These are phyloP conservation scores for Fusarium begoniae DNA, from an alignment of 2,329 filamentous ascomycete genomes.

Conservation along the genomic window DNA sequence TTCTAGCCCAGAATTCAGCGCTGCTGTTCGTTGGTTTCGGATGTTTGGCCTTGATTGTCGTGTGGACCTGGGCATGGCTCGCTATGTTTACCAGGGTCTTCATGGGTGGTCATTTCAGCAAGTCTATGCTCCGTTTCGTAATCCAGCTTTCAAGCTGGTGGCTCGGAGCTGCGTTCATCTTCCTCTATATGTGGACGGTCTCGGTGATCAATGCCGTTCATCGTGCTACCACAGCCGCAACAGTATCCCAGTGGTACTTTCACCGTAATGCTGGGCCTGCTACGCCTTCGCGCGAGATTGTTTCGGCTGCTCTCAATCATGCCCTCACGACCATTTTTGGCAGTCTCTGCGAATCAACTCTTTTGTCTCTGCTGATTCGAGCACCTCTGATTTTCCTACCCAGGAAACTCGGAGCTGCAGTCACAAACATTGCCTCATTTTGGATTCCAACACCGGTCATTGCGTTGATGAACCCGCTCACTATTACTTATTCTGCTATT, in stretches of 20 bases:
- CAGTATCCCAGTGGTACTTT: slow-evolving; percentile 99
- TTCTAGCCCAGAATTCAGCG: slow-evolving; percentile 84
- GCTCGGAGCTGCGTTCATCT: slow-evolving; percentile 89
- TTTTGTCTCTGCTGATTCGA: slow-evolving; percentile 82
- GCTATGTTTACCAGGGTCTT: slow-evolving; percentile 97
- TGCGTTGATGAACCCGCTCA: slow-evolving; percentile 88
- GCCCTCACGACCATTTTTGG: slow-evolving; percentile 88
- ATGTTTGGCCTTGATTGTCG: slow-evolving; percentile 77
- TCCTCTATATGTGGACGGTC: slow-evolving; percentile 96
- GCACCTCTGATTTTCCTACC: slow-evolving; percentile 88
- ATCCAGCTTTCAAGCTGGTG: slow-evolving; percentile 93
- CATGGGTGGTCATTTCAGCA: slow-evolving; percentile 85
- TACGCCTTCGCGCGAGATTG: slow-evolving; percentile 81
- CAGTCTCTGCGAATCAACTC: slow-evolving; percentile 87
- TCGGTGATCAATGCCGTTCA: slow-evolving; percentile 89
- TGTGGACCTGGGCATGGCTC: slow-evolving; percentile 96
- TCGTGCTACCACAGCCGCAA: slow-evolving; percentile 89
- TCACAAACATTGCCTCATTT: slow-evolving; percentile 79
- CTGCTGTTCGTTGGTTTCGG: slow-evolving; percentile 85
- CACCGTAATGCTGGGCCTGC: slow-evolving; percentile 85
- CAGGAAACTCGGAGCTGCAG: slow-evolving; percentile 68
- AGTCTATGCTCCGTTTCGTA: slow-evolving; percentile 71
- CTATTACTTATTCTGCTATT: slow-evolving; percentile 91
- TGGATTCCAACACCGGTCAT: slow-evolving; percentile 87
- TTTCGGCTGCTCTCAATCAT: slow-evolving; percentile 83